Percentiles rank a stretch among this genome's conserved stretches.
These are phyloP conservation scores for Withania somnifera DNA, from an alignment of 305 asterid species.

Conservation along the genomic window DNA sequence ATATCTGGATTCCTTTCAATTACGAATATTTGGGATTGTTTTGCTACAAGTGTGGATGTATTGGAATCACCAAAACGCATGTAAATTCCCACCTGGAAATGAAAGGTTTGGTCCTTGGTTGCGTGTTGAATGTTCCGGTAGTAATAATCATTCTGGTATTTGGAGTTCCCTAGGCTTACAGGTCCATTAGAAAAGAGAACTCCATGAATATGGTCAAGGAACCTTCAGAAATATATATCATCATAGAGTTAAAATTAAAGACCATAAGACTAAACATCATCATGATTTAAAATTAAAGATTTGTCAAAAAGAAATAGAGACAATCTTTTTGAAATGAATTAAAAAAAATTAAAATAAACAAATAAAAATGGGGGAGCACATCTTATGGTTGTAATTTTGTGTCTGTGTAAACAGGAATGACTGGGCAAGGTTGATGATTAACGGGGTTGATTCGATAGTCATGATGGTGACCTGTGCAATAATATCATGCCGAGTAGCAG, in stretches of 20 bases:
- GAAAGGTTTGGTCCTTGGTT: constrained; percentile 23
- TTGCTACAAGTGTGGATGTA: constrained; percentile 23
- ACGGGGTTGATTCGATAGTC: constrained; percentile 7
- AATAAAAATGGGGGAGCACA: no score
- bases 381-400: not conserved
- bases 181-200: not conserved
- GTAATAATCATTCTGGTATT: not conserved
- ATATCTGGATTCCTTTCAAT: constrained; percentile 18
- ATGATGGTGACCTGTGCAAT: constrained; percentile 9
- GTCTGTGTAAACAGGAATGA: constrained; percentile 3
- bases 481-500: not conserved
- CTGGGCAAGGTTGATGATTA: constrained; percentile 1
- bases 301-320: no score
- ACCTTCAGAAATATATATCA: not conserved
- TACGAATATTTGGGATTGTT: constrained; percentile 19
- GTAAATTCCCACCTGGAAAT: constrained; percentile 18
- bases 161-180: not conserved
- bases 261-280: no score
- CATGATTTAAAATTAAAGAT: no score
- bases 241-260: no score
- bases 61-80: constrained; percentile 2
- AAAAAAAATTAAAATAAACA: no score
- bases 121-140: not conserved
- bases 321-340: no score
- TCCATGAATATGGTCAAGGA: not conserved